phyloP scores from a whole-genome alignment of 1,284 basidiomycete genomes.

The Trametes hirsuta region DNA sequence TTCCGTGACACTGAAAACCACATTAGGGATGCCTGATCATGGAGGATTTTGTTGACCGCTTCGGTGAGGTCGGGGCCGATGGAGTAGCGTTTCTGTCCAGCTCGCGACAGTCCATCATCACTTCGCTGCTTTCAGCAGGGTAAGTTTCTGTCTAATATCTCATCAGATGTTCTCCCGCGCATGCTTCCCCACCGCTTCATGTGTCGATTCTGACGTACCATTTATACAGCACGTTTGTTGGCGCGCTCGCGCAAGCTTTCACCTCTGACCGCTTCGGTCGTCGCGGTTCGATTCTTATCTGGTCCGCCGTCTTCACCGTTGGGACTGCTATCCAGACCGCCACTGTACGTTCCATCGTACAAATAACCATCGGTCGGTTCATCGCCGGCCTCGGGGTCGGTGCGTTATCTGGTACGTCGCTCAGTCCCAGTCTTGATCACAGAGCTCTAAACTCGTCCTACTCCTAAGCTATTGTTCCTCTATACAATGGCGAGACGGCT shows the following conservation, averaged over 20 bases:
- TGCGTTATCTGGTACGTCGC: slow-evolving; percentile 61
- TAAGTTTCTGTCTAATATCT: slow-evolving; percentile 32
- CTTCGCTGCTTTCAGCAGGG: slow-evolving; percentile 80
- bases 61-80: slow-evolving; percentile 56
- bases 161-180: too few species aligned
- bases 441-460: neutral
- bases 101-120: slow-evolving; percentile 75
- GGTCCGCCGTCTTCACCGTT: slow-evolving; percentile 75
- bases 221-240: slow-evolving; percentile 62
- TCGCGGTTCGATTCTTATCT: slow-evolving; percentile 73
- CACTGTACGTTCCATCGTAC: slow-evolving; percentile 60
- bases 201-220: neutral
- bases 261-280: slow-evolving; percentile 78
- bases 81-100: slow-evolving; percentile 60
- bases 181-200: neutral
- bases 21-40: slow-evolving; percentile 77
- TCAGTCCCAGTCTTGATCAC: neutral
- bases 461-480: slow-evolving; percentile 68
- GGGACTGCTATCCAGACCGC: slow-evolving; percentile 75
- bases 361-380: slow-evolving; percentile 72
- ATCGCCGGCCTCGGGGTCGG: slow-evolving; percentile 78
- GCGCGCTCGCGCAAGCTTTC: slow-evolving; percentile 74
- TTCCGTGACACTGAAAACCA: neutral
- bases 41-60: slow-evolving; percentile 74
- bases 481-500: slow-evolving; percentile 82